Percentiles rank a stretch among this genome's conserved stretches.
Conservation (phyloP, 768 basidiomycete genomes). For the Sporobolomyces roseus region DNA sequence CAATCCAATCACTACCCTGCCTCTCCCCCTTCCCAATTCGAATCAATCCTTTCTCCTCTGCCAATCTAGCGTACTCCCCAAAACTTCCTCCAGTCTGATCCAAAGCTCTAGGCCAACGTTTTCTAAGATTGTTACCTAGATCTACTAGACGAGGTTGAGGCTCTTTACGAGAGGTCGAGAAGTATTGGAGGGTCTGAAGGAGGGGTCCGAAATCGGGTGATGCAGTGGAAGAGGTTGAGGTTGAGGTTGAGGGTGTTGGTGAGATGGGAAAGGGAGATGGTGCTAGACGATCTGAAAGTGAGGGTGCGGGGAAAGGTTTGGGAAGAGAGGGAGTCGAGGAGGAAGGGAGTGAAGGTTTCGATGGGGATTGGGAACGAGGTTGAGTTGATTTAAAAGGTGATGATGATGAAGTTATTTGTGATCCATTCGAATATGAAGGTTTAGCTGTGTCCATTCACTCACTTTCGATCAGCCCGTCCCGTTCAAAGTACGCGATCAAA, state of each 20-base stretch:
- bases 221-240: too few species aligned
- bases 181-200: neutral
- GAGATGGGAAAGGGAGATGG: neutral
- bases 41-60: slow-evolving; percentile 9
- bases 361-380: neutral
- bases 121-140: neutral
- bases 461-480: too few species aligned
- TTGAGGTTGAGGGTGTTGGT: neutral
- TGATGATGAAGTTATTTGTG: too few species aligned
- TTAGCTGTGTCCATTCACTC: too few species aligned
- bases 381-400: too few species aligned
- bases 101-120: too few species aligned
- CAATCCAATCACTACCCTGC: slow-evolving; percentile 1
- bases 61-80: neutral
- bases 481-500: too few species aligned
- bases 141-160: neutral
- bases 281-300: neutral
- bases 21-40: neutral
- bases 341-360: neutral
- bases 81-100: neutral
- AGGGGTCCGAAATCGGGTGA: neutral
- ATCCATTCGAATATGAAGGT: too few species aligned
- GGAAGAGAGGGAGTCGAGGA: neutral
- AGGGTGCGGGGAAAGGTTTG: neutral
- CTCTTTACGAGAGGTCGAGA: too few species aligned